Evolutionary conservation across 257 asterid genomes (phyloP).

Genomic region (Prunella vulgaris): DNA sequence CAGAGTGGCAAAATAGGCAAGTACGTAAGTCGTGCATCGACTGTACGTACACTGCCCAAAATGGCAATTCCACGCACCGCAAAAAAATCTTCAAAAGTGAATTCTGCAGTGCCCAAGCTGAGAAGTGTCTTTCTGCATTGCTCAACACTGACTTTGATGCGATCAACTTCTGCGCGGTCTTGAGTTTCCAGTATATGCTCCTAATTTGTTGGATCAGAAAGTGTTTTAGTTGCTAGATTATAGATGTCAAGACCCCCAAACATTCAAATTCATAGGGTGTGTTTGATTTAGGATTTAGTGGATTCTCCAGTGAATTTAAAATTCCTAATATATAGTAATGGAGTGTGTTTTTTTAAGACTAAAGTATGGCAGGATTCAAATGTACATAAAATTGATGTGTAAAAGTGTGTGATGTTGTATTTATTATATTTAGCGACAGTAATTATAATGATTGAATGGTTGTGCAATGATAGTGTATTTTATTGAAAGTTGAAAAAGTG

Average conservation of each 20-base stretch:
- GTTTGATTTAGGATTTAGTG: too few species aligned
- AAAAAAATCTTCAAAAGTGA: conserved; percentile 95
- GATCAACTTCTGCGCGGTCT: conserved; percentile 73
- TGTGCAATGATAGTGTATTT: too few species aligned
- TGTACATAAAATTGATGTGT: too few species aligned
- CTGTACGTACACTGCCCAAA: neutral
- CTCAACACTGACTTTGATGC: conserved; percentile 59
- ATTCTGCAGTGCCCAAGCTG: conserved; percentile 85
- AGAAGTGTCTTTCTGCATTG: conserved; percentile 82
- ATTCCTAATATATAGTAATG: too few species aligned
- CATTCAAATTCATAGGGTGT: neutral
- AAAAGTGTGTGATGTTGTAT: too few species aligned
- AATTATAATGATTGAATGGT: too few species aligned
- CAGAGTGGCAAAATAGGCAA: neutral
- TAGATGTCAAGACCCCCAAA: conserved; percentile 5
- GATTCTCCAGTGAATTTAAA: too few species aligned
- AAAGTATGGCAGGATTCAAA: too few species aligned
- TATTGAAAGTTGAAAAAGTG: too few species aligned
- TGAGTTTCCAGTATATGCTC: conserved; percentile 82
- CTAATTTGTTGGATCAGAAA: conserved; percentile 33
- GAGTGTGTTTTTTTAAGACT: too few species aligned
- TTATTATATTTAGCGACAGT: too few species aligned
- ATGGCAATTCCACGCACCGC: conserved; percentile 37
- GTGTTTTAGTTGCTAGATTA: conserved; percentile 23
- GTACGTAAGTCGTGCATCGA: neutral